Percentiles rank a stretch among this genome's conserved stretches.
Conservation (phyloP, 495 filamentous ascomycete genomes). For the Neurospora tetrasperma region DNA sequence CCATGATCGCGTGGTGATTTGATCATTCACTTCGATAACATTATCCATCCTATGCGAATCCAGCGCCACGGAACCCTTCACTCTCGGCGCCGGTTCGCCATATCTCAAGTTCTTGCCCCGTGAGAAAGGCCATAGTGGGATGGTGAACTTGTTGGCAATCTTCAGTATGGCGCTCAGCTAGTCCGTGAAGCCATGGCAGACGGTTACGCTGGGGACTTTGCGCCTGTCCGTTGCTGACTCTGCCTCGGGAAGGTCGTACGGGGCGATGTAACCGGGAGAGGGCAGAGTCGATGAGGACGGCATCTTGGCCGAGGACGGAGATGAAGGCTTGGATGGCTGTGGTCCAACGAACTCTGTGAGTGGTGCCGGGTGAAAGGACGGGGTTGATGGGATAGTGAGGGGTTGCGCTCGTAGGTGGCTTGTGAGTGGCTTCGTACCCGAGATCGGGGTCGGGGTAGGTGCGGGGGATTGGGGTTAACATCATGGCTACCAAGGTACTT, state of each 20-base stretch:
- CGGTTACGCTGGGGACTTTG: slow-evolving; percentile 33
- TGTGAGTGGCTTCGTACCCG: slow-evolving; percentile 17
- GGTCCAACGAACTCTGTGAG: slow-evolving; percentile 18
- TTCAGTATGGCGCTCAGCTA: slow-evolving; percentile 34
- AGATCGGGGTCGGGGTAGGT: slow-evolving; percentile 13
- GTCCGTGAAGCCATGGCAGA: slow-evolving; percentile 28
- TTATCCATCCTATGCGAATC: slow-evolving; percentile 47
- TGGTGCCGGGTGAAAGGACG: slow-evolving; percentile 34
- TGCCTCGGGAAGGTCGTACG: slow-evolving; percentile 30
- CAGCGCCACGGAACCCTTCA: slow-evolving; percentile 42
- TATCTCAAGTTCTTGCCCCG: slow-evolving; percentile 47
- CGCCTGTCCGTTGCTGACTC: slow-evolving; percentile 11
- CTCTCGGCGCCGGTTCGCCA: slow-evolving; percentile 44
- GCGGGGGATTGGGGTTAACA: slow-evolving; percentile 11
- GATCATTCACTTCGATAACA: slow-evolving; percentile 45
- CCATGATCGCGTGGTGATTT: slow-evolving; percentile 44
- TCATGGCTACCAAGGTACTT: not conserved
- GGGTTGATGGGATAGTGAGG: slow-evolving; percentile 14
- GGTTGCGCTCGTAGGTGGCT: slow-evolving; percentile 13
- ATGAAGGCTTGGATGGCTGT: slow-evolving; percentile 21
- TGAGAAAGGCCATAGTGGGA: slow-evolving; percentile 44
- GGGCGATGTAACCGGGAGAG: slow-evolving; percentile 35
- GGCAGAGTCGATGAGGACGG: slow-evolving; percentile 26
- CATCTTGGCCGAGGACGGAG: slow-evolving; percentile 19
- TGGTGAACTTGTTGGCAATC: slow-evolving; percentile 31